Evolutionary conservation across 306 rosid species (phyloP), one percentile per base, ranked within the genome.

Genomic region (Medicago ruthenica): DNA sequence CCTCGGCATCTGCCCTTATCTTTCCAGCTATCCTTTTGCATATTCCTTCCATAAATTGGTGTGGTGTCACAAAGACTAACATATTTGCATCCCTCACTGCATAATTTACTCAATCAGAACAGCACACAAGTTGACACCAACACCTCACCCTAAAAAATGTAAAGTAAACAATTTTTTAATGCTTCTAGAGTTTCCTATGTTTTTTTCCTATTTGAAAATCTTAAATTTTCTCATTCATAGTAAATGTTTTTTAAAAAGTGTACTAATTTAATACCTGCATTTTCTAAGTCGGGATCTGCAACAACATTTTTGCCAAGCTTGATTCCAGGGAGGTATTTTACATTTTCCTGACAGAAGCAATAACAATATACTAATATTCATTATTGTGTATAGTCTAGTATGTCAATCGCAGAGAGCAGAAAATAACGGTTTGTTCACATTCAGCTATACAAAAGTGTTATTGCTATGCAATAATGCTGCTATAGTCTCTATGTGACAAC

Each of bases 31-130:
- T 87, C 62, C 80, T 85, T 86, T 67, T 88, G 89, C 99, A 96
- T 83, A 90, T 87, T 70, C 93, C 99, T 85, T 96, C 99, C 93
- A 96, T 82, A 82, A 96, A 96, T 76, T 96, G 99, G 81, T 96
- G 98, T 3, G 99, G 99, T 59, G 96, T 96, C 77, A 96, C 98
- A 78, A 96, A 92, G 20, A 96, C 99, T 89, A 96, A 76, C 99
- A 96, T 92, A 78, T 89, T 85, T 68, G 99, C 90, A 71, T 93
- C 97, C 86, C 70, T 92, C 80, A 85, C 98, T 90, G 97, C 85
- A 79, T 63, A 80, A 60, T 66, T 66, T 75, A 67, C 74, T 66
- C 86, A 79, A 65, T 67, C 81, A 79, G 70, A 84, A 78, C 66
- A 65, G 75, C 60, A 59, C 80, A 71, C 66, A 76, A 70, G 4